These are phyloP conservation scores for Gillenia trifoliata DNA, from an alignment of 306 rosid genomes.

Conservation along the genomic window DNA sequence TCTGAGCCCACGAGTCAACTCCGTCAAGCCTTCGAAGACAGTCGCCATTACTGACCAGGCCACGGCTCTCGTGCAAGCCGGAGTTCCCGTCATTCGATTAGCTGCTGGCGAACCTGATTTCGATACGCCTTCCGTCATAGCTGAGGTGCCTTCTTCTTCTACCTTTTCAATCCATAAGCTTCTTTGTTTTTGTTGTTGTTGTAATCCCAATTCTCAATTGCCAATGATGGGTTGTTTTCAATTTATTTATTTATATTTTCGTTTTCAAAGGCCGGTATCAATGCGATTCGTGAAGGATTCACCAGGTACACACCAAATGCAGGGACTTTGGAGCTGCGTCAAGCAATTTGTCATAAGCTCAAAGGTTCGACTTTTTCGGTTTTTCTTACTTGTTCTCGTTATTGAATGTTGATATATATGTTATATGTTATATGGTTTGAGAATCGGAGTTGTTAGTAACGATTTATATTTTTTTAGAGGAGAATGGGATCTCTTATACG, in stretches of 20 bases:
- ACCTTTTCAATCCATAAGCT: neutral
- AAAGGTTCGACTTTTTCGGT: conserved; percentile 41
- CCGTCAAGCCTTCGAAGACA: conserved; percentile 80
- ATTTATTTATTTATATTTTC: neutral
- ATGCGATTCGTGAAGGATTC: conserved; percentile 81
- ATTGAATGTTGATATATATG: neutral
- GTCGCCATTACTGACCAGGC: conserved; percentile 84
- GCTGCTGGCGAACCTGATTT: conserved; percentile 97
- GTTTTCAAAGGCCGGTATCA: conserved; percentile 70
- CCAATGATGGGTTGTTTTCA: neutral
- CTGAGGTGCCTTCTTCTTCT: conserved; percentile 42
- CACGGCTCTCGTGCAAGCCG: conserved; percentile 78
- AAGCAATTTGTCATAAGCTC: conserved; percentile 83
- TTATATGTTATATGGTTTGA: neutral
- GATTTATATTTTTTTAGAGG: conserved; percentile 46
- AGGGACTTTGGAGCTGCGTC: conserved; percentile 72
- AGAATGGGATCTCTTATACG: conserved; percentile 73
- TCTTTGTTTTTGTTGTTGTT: neutral
- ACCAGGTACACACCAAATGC: conserved; percentile 85
- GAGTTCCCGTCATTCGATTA: conserved; percentile 76
- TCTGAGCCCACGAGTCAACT: conserved; percentile 78
- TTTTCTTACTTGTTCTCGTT: neutral
- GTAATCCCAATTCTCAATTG: neutral
- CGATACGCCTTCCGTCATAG: conserved; percentile 69
- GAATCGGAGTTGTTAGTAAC: conserved; percentile 12